These are phyloP conservation scores for Podaxis rugospora DNA, from an alignment of 768 basidiomycete genomes.

Conservation along the genomic window DNA sequence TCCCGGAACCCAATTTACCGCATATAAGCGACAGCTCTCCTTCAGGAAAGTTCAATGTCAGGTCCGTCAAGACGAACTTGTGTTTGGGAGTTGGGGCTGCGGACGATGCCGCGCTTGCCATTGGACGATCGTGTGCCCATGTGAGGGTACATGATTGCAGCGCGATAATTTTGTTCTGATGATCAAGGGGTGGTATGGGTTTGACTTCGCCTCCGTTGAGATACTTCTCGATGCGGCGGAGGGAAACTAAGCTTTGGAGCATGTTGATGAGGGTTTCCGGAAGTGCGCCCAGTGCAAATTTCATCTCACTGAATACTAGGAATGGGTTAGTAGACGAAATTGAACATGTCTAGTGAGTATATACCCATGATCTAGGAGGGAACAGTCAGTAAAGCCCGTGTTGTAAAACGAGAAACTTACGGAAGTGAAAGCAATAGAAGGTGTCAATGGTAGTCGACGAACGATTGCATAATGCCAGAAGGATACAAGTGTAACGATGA, in stretches of 20 bases:
- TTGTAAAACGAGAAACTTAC: constrained; percentile 34
- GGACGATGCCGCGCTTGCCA: constrained; percentile 44
- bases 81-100: constrained; percentile 66
- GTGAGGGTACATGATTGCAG: constrained; percentile 85
- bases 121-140: constrained; percentile 78
- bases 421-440: constrained; percentile 47
- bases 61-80: constrained; percentile 78
- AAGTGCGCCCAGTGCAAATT: constrained; percentile 81
- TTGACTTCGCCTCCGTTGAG: constrained; percentile 70
- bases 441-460: neutral
- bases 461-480: constrained; percentile 76
- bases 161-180: constrained; percentile 58
- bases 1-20: constrained; percentile 87
- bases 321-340: neutral
- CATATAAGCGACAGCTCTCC: constrained; percentile 82
- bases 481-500: constrained; percentile 55
- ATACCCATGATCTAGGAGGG: constrained; percentile 12
- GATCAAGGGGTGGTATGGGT: constrained; percentile 50
- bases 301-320: constrained; percentile 84
- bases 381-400: neutral
- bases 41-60: constrained; percentile 71
- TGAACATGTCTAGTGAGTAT: neutral
- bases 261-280: constrained; percentile 91
- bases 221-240: constrained; percentile 90
- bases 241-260: constrained; percentile 81